phyloP scores from a whole-genome alignment of 345 rosid genomes.

The Citrus glauca region DNA sequence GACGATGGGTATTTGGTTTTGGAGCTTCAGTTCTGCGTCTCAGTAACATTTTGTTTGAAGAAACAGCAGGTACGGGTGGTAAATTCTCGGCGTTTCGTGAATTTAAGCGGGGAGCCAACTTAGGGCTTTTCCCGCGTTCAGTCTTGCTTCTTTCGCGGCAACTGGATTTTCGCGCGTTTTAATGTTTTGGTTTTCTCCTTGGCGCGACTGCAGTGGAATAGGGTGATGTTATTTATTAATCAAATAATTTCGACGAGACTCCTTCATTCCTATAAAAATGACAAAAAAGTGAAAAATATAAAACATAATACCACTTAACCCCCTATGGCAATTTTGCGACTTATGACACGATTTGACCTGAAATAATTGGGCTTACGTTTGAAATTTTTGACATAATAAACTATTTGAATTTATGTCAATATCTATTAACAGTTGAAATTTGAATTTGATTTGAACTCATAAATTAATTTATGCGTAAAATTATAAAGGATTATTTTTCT shows the following conservation, averaged over 20 bases:
- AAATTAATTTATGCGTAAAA: too few relatives aligned
- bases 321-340: too few relatives aligned
- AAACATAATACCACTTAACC: too few relatives aligned
- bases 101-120: neutral
- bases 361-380: too few relatives aligned
- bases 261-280: neutral
- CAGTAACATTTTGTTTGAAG: conserved; percentile 12
- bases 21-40: conserved; percentile 55
- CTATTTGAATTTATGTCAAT: too few relatives aligned
- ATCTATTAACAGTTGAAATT: too few relatives aligned
- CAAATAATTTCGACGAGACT: neutral
- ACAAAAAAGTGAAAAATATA: fast-evolving
- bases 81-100: neutral
- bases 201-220: too few relatives aligned
- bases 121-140: neutral
- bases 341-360: too few relatives aligned
- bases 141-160: neutral
- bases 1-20: conserved; percentile 22
- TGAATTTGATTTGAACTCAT: too few relatives aligned
- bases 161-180: neutral
- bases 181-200: too few relatives aligned
- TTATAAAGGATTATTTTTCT: too few relatives aligned
- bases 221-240: neutral
- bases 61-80: neutral
- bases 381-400: too few relatives aligned